These are phyloP conservation scores for Nannochloropsis oceanica DNA, from an alignment of 108 stramenopile genomes.

Conservation along the genomic window DNA sequence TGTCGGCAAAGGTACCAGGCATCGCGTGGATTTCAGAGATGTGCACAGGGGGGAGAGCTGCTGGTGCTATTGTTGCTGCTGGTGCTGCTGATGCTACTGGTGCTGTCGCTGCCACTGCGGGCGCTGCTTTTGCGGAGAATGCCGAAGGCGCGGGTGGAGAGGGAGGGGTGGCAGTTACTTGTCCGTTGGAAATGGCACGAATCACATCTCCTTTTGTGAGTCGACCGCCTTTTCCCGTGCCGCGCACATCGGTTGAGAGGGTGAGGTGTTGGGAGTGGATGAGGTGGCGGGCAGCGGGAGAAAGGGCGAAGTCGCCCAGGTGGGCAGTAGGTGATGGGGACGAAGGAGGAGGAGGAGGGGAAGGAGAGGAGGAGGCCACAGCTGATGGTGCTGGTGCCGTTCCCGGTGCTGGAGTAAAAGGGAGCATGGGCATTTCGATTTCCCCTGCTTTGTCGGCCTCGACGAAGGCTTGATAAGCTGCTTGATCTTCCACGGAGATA, in stretches of 20 bases:
- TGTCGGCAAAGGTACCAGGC: background rate
- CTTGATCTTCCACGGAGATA: conserved; percentile 33
- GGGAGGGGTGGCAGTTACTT: conserved; percentile 5
- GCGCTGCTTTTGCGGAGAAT: background rate
- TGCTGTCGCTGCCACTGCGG: conserved; percentile 1
- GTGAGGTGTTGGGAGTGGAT: conserved; percentile 54
- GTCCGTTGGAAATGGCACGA: conserved; percentile 36
- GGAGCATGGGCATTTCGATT: background rate
- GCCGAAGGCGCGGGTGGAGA: background rate
- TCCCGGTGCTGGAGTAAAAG: conserved; percentile 2
- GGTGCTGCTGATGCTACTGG: conserved; percentile 35
- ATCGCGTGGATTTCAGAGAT: conserved; percentile 1
- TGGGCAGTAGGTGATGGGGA: background rate
- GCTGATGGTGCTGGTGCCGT: conserved; percentile 1
- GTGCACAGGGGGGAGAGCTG: conserved; percentile 39
- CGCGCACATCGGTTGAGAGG: conserved; percentile 40
- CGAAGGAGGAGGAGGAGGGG: background rate
- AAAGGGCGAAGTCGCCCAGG: conserved; percentile 38
- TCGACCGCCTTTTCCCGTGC: conserved; percentile 67
- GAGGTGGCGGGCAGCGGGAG: conserved; percentile 65
- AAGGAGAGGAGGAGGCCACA: conserved; percentile 9
- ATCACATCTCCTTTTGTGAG: conserved; percentile 82
- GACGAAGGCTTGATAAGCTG: conserved; percentile 22
- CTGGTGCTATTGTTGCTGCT: conserved; percentile 31
- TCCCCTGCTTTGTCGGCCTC: conserved; percentile 25